Evolutionary conservation across 1,139 yeast genomes (phyloP).

Genomic region (Entelexis sorbosivorans): DNA sequence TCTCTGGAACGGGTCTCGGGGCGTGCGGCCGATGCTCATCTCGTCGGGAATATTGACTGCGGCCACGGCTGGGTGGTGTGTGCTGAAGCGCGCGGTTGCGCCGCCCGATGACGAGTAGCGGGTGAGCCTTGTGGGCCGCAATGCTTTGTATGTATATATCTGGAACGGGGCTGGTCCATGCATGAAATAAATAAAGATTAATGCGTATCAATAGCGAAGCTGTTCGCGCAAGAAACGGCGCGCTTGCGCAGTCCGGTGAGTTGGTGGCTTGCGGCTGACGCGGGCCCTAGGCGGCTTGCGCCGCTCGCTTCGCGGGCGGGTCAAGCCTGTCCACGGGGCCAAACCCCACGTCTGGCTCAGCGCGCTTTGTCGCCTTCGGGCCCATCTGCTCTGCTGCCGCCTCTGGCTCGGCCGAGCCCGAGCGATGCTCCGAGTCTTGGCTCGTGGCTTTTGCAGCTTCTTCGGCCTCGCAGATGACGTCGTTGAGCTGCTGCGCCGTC

Average conservation of each 20-base stretch:
- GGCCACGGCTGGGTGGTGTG: constrained; percentile 92
- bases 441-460: neutral
- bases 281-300: neutral
- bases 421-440: no score
- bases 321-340: neutral
- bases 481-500: constrained; percentile 41
- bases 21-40: constrained; percentile 77
- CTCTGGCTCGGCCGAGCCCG: no score
- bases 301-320: constrained; percentile 1
- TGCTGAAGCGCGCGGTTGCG: constrained; percentile 40
- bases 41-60: constrained; percentile 77
- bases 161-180: constrained; percentile 1
- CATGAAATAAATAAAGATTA: constrained; percentile 5
- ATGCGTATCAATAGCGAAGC: neutral
- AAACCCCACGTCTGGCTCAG: neutral
- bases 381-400: no score
- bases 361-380: neutral
- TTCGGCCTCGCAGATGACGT: constrained; percentile 17
- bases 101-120: constrained; percentile 22
- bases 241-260: no score
- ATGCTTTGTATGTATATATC: constrained; percentile 5
- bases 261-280: neutral
- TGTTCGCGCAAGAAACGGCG: no score
- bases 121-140: neutral
- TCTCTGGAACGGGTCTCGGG: constrained; percentile 73